These are phyloP conservation scores for Chaetomidium leptoderma DNA, from an alignment of 495 filamentous ascomycete genomes.

Conservation along the genomic window DNA sequence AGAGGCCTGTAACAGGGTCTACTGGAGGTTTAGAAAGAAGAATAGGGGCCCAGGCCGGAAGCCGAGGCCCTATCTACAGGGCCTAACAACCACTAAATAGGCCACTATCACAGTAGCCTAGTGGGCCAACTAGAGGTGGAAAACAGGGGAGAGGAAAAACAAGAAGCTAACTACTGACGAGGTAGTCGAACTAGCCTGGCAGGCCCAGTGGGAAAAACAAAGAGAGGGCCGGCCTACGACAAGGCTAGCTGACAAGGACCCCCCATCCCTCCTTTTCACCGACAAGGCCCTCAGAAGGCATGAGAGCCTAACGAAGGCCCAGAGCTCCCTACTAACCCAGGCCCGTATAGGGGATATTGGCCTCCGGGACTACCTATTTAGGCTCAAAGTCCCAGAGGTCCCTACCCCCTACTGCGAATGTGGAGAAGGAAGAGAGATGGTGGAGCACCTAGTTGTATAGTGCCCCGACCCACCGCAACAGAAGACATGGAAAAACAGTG, in stretches of 20 bases:
- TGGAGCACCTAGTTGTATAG: constrained; percentile 1
- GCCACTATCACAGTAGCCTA: not conserved
- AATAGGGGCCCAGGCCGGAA: no score
- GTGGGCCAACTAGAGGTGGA: not conserved
- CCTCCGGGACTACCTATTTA: constrained; percentile 1
- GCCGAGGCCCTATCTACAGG: no score
- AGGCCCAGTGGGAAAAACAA: not conserved
- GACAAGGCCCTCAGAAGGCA: not conserved
- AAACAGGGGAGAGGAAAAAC: not conserved
- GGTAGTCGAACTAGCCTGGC: constrained; percentile 1
- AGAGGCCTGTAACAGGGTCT: no score
- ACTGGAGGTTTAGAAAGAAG: no score
- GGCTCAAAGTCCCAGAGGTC: not conserved
- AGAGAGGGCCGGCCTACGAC: not conserved
- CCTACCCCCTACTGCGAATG: not conserved
- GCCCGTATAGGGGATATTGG: constrained; percentile 6
- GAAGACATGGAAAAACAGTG: not conserved
- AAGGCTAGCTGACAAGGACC: not conserved
- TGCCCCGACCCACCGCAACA: not conserved
- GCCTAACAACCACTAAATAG: not conserved
- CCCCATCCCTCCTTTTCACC: not conserved
- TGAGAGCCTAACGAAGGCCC: not conserved
- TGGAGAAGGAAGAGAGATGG: not conserved
- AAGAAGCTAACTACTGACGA: not conserved
- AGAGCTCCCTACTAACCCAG: constrained; percentile 1